phyloP scores from a whole-genome alignment of 306 rosid genomes.

The Vigna trinervia region DNA sequence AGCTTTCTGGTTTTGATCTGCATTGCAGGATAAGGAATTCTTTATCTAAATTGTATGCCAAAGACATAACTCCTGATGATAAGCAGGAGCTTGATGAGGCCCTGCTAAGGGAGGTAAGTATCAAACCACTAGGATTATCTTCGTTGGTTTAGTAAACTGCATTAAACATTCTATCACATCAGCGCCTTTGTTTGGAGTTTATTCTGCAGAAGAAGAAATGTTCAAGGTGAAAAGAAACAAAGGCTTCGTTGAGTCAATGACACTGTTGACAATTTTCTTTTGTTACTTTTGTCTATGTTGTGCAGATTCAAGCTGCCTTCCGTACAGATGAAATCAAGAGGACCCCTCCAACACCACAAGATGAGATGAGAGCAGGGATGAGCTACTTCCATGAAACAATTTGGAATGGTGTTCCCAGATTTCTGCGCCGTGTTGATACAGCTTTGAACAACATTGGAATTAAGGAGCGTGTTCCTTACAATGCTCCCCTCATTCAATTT shows the following conservation, averaged over 20 bases:
- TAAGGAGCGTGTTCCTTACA: slow-evolving; percentile 87
- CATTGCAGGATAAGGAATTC: slow-evolving; percentile 78
- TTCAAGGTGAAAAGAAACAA: background rate
- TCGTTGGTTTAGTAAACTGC: background rate
- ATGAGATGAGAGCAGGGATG: slow-evolving; percentile 99
- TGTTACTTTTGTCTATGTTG: slow-evolving; percentile 27
- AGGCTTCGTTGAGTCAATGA: background rate
- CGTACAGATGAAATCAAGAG: slow-evolving; percentile 96
- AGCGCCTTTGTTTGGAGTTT: background rate
- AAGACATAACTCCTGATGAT: slow-evolving; percentile 98
- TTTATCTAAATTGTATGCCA: slow-evolving; percentile 80
- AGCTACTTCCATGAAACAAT: slow-evolving; percentile 99
- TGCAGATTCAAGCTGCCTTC: slow-evolving; percentile 97
- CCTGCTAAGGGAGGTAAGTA: slow-evolving; percentile 88
- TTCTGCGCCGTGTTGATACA: slow-evolving; percentile 94
- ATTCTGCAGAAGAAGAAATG: slow-evolving; percentile 2
- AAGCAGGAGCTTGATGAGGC: slow-evolving; percentile 98
- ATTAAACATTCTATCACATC: background rate
- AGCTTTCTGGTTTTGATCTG: background rate
- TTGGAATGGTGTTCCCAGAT: slow-evolving; percentile 94
- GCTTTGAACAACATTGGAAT: slow-evolving; percentile 95
- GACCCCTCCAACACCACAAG: slow-evolving; percentile 98
- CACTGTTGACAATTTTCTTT: slow-evolving; percentile 17
- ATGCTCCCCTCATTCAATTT: slow-evolving; percentile 96
- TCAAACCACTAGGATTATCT: slow-evolving; percentile 34